Conservation (phyloP, 2,329 filamentous ascomycete genomes). For the Cladosporium sp. region DNA sequence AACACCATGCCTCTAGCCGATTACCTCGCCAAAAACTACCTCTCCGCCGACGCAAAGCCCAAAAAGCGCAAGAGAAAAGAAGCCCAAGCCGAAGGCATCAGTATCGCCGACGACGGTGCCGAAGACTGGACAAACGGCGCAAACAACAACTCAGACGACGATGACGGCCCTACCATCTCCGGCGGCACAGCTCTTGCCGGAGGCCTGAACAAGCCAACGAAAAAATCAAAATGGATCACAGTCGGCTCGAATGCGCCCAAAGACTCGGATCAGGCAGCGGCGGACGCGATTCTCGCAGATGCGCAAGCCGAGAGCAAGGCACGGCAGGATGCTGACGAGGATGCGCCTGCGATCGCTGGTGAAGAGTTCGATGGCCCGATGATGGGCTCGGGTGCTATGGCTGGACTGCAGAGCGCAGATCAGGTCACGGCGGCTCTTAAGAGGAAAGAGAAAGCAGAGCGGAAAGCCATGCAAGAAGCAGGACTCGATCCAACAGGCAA, state of each 20-base stretch:
- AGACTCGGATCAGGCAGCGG: slow-evolving; percentile 57
- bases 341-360: slow-evolving; percentile 47
- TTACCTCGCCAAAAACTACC: slow-evolving; percentile 89
- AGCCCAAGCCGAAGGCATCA: slow-evolving; percentile 35
- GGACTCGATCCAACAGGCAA: slow-evolving; percentile 40
- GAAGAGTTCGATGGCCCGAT: slow-evolving; percentile 50
- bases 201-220: slow-evolving; percentile 45
- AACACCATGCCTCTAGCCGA: slow-evolving; percentile 61
- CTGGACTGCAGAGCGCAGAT: slow-evolving; percentile 78
- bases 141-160: slow-evolving; percentile 46
- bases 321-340: slow-evolving; percentile 29
- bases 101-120: slow-evolving; percentile 51
- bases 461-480: slow-evolving; percentile 42
- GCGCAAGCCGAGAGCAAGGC: slow-evolving; percentile 29
- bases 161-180: slow-evolving; percentile 46
- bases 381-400: slow-evolving; percentile 84
- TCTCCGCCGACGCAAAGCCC: slow-evolving; percentile 60
- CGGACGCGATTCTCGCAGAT: slow-evolving; percentile 40
- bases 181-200: slow-evolving; percentile 51
- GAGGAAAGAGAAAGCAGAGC: slow-evolving; percentile 62
- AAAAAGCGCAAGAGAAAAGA: slow-evolving; percentile 50
- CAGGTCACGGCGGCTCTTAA: slow-evolving; percentile 58
- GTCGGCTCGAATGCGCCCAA: slow-evolving; percentile 52
- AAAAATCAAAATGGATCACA: slow-evolving; percentile 79
- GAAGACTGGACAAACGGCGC: slow-evolving; percentile 44